Conservation (phyloP, 2,329 filamentous ascomycete species). For the Fusarium sp. region DNA sequence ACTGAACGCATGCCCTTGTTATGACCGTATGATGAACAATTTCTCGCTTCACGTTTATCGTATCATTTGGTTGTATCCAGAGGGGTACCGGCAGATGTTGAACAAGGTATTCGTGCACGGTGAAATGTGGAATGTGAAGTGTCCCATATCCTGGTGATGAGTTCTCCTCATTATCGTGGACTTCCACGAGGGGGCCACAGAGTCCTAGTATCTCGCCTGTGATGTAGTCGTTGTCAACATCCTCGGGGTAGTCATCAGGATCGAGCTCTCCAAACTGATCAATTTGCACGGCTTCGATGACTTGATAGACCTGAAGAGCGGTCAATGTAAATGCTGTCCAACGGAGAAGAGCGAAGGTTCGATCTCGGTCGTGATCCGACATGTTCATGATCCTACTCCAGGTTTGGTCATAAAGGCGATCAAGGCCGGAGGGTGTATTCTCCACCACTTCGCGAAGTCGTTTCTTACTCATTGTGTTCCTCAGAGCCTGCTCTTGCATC, state of each 20-base stretch:
- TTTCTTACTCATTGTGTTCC: slow-evolving; percentile 41
- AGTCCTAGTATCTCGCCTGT: slow-evolving; percentile 42
- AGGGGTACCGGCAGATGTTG: accelerated
- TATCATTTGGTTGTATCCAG: background rate
- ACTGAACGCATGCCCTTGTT: background rate
- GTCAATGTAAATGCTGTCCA: slow-evolving; percentile 43
- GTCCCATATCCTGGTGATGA: background rate
- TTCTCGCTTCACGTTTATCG: accelerated
- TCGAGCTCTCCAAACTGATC: slow-evolving; percentile 21
- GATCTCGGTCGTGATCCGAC: slow-evolving; percentile 12
- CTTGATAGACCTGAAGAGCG: slow-evolving; percentile 36
- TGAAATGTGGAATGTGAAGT: slow-evolving; percentile 39
- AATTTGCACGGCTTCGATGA: slow-evolving; percentile 42
- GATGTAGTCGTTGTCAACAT: slow-evolving; percentile 45
- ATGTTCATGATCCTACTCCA: slow-evolving; percentile 41
- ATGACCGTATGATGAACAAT: background rate
- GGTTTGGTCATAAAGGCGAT: slow-evolving; percentile 45
- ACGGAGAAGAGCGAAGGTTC: slow-evolving; percentile 45
- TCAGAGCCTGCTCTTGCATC: slow-evolving; percentile 43
- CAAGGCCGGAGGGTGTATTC: slow-evolving; percentile 42
- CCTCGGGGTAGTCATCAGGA: slow-evolving; percentile 41
- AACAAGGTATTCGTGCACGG: slow-evolving; percentile 27
- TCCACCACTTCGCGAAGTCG: slow-evolving; percentile 45
- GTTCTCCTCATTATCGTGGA: background rate
- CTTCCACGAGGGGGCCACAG: slow-evolving; percentile 47